Conservation (phyloP, 2,329 filamentous ascomycete species). For the Cyphellophora attinorum region DNA sequence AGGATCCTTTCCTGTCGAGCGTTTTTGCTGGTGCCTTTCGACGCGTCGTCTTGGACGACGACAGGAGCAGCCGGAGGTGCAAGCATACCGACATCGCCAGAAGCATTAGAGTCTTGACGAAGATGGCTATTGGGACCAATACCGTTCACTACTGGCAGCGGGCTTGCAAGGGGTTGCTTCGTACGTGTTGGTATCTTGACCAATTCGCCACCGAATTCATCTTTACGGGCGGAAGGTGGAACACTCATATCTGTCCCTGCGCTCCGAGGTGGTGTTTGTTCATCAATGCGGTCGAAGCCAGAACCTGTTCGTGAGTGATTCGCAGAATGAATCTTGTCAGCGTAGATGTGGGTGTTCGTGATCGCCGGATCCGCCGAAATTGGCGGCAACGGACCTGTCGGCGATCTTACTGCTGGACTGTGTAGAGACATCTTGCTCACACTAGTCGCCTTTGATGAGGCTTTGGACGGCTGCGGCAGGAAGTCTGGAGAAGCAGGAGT, state of each 20-base stretch:
- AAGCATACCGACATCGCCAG: background rate
- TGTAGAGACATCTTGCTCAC: conserved; percentile 32
- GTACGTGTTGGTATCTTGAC: too few relatives aligned
- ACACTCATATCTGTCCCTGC: conserved; percentile 1
- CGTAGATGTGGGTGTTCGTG: conserved; percentile 36
- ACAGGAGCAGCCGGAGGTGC: background rate
- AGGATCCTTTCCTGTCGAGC: background rate
- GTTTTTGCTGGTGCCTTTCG: background rate
- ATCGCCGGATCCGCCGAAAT: conserved; percentile 31
- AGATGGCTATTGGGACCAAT: conserved; percentile 1
- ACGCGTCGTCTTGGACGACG: background rate
- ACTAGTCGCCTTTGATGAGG: conserved; percentile 32
- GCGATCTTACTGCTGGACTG: conserved; percentile 28
- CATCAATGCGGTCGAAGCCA: conserved; percentile 6
- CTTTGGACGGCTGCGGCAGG: conserved; percentile 24
- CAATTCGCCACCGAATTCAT: too few relatives aligned
- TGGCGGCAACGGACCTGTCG: conserved; percentile 27
- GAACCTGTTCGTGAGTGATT: conserved; percentile 17
- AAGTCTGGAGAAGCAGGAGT: background rate
- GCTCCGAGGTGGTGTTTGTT: background rate
- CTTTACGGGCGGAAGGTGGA: too few relatives aligned
- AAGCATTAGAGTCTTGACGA: conserved; percentile 1
- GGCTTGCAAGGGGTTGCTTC: too few relatives aligned
- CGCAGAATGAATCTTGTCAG: conserved; percentile 10
- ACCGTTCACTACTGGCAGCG: too few relatives aligned